Evolutionary conservation across 2,329 filamentous ascomycete genomes (phyloP), one percentile per base, ranked within the genome.

Genomic region (Diaporthe destruens): DNA sequence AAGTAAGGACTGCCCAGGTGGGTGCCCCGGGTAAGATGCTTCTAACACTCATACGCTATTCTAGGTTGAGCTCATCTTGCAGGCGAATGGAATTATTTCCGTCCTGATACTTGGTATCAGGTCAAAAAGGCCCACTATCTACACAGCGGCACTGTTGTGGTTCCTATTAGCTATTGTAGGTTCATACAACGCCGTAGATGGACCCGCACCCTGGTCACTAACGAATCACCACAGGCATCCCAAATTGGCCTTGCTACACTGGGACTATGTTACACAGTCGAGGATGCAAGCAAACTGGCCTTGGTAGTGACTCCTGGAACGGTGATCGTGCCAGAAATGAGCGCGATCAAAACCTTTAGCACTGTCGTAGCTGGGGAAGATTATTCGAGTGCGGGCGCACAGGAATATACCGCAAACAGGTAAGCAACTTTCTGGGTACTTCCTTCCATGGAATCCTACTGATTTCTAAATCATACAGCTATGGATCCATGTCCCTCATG

Each of bases 11-110:
- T 56, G 29, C 5, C 29, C 29, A 29, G 29, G 29, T 29, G 73
- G 2, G 71, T 2, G 59, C 16, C 0, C 55, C 59, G 1, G 76
- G 74, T 14, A 80, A 82, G 25, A 49, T 29, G 23, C 8, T 34
- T 29, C 42, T 49, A 1, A 65, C 32, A 23, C 59, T 34, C 6
- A 34, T 3, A 6, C 5, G 2, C 16, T 23, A 16, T 2, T 23
- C 29, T 11, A 65, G 59, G 59, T 65, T 34, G 79, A 75, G 49
- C 77, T 84, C 2, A 76, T 68, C 18, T 66, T 75, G 29, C 76
- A 72, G 3, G 75, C 76, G 14, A 67, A 75, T 29, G 77, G 78
- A 12, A 71, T 75, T 3, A 66, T 79, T 9, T 71, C 72, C 8
- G 44, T 80, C 5, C 66, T 74, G 0, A 72, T 82, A 34, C 59